phyloP scores from a whole-genome alignment of 75 land plant genomes.

The Adiantum capillusveneris region DNA sequence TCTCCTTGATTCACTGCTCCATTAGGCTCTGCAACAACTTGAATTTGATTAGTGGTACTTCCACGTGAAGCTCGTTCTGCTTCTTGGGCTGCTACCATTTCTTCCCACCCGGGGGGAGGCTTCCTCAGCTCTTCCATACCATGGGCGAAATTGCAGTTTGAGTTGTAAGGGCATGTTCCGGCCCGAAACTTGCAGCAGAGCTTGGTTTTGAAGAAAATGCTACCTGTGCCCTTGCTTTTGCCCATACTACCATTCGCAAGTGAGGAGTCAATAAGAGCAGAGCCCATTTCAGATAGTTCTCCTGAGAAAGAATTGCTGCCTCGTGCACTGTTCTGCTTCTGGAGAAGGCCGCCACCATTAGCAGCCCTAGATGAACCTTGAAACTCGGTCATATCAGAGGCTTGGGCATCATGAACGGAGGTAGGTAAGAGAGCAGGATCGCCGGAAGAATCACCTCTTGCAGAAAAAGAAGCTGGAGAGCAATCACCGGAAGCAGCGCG shows the following conservation, averaged over 20 bases:
- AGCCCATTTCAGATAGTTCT: neutral
- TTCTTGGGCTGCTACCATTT: slow-evolving; percentile 24
- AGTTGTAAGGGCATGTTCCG: slow-evolving; percentile 39
- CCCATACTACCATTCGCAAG: slow-evolving; percentile 9
- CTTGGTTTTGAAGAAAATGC: slow-evolving; percentile 33
- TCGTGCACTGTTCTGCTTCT: neutral
- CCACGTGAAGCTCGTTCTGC: slow-evolving; percentile 11
- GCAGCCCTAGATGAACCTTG: too few species aligned
- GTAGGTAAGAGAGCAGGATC: too few species aligned
- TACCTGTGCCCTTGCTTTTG: slow-evolving; percentile 16
- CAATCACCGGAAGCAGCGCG: too few species aligned
- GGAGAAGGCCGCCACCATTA: neutral
- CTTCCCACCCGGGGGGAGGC: slow-evolving; percentile 39
- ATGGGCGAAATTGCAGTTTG: slow-evolving; percentile 42
- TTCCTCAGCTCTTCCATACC: slow-evolving; percentile 44
- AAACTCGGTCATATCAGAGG: too few species aligned
- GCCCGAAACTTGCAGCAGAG: slow-evolving; percentile 27
- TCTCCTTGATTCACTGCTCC: slow-evolving; percentile 7
- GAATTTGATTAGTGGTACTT: slow-evolving; percentile 3
- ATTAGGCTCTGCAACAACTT: slow-evolving; percentile 3
- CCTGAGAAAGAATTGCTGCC: slow-evolving; percentile 1
- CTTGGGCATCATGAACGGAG: too few species aligned
- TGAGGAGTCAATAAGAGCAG: neutral
- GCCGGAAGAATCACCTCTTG: too few species aligned
- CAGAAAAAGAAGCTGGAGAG: too few species aligned